phyloP scores from a whole-genome alignment of 31 red algal species.

The Odonthalia washingtoniensis region DNA sequence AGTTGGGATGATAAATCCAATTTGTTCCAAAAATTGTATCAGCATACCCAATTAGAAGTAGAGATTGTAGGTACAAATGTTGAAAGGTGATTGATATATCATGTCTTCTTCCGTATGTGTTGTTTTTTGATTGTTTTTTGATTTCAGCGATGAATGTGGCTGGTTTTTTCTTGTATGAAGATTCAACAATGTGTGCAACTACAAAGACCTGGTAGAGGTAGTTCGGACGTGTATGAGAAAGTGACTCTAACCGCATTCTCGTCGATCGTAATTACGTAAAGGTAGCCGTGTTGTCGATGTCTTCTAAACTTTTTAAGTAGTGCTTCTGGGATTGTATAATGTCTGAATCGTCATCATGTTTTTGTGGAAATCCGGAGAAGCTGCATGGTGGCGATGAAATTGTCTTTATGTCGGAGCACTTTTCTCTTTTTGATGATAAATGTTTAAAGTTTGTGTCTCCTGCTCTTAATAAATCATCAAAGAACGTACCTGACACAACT shows the following conservation, averaged over 20 bases:
- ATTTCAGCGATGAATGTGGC: too few relatives aligned
- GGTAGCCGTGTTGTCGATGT: background rate
- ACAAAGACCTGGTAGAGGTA: conserved; percentile 35
- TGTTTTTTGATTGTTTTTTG: background rate
- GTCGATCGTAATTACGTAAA: conserved; percentile 29
- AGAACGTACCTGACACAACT: conserved; percentile 28
- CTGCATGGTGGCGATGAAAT: background rate
- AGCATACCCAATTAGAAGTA: background rate
- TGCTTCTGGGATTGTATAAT: conserved; percentile 17
- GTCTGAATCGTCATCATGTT: background rate
- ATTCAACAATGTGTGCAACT: conserved; percentile 33
- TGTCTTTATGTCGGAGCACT: conserved; percentile 12
- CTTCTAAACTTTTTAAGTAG: conserved; percentile 41
- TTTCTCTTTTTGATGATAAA: background rate
- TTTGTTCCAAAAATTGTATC: background rate
- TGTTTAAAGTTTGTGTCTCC: background rate
- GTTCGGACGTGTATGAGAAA: conserved; percentile 27
- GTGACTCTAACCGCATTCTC: conserved; percentile 46
- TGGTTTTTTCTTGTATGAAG: background rate
- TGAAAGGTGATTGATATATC: background rate
- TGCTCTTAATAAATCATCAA: conserved; percentile 38
- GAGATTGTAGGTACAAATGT: background rate
- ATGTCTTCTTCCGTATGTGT: background rate
- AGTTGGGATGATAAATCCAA: background rate
- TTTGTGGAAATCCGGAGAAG: conserved; percentile 21